Evolutionary conservation across 495 filamentous ascomycete genomes (phyloP).

Genomic region (Patellaria atrata): DNA sequence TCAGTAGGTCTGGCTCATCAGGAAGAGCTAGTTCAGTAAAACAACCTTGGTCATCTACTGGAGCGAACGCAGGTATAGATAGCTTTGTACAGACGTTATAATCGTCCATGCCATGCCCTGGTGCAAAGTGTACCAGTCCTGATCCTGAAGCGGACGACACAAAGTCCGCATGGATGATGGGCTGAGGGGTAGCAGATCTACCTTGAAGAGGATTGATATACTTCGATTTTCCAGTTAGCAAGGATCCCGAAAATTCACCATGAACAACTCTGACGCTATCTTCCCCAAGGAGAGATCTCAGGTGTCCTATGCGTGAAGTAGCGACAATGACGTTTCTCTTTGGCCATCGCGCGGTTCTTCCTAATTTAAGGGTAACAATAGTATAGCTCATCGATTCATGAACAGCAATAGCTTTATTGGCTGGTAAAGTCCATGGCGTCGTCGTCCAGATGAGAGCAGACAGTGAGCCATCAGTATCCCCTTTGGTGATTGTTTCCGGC

Average conservation of each 20-base stretch:
- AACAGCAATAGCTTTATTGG: constrained; percentile 79
- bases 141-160: constrained; percentile 78
- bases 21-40: constrained; percentile 70
- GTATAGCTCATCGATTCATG: constrained; percentile 57
- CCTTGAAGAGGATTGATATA: constrained; percentile 56
- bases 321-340: constrained; percentile 7
- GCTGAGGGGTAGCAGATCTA: constrained; percentile 36
- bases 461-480: constrained; percentile 31
- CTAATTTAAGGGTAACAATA: constrained; percentile 35
- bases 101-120: constrained; percentile 93
- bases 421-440: constrained; percentile 92
- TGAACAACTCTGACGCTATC: constrained; percentile 34
- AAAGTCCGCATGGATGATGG: constrained; percentile 68
- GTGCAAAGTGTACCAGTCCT: constrained; percentile 84
- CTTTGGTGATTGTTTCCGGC: too few species aligned
- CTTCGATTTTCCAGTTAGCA: constrained; percentile 42
- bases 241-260: constrained; percentile 44
- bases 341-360: background rate
- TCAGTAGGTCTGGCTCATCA: constrained; percentile 40
- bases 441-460: constrained; percentile 91
- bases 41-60: constrained; percentile 63
- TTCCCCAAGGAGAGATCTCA: constrained; percentile 5
- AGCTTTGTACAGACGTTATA: constrained; percentile 61
- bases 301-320: constrained; percentile 10
- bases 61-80: constrained; percentile 57